Conservation (phyloP, 768 basidiomycete genomes). For the Mycena crocata region DNA sequence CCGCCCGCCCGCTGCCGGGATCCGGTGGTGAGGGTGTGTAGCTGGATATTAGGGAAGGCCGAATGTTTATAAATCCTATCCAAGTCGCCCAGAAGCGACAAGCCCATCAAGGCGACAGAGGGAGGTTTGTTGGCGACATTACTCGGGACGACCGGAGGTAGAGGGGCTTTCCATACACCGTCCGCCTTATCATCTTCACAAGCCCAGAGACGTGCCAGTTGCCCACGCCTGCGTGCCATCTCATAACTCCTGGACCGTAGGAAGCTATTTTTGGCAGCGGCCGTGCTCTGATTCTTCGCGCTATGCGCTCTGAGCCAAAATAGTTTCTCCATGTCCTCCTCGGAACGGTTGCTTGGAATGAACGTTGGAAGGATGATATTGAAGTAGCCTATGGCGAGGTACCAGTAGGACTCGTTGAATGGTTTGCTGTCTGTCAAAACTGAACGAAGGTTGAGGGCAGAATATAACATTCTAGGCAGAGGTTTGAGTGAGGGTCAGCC, state of each 20-base stretch:
- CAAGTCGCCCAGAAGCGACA: slow-evolving; percentile 86
- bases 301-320: slow-evolving; percentile 83
- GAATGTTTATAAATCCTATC: slow-evolving; percentile 84
- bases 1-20: slow-evolving; percentile 83
- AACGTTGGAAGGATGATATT: slow-evolving; percentile 85
- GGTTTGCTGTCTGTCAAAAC: slow-evolving; percentile 58
- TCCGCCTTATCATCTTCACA: slow-evolving; percentile 79
- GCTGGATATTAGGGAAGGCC: slow-evolving; percentile 63
- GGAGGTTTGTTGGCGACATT: slow-evolving; percentile 46
- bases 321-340: slow-evolving; percentile 49
- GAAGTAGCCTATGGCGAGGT: slow-evolving; percentile 84
- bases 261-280: slow-evolving; percentile 73
- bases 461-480: slow-evolving; percentile 79
- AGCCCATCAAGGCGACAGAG: slow-evolving; percentile 74
- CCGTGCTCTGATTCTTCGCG: slow-evolving; percentile 75
- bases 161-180: slow-evolving; percentile 53
- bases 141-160: slow-evolving; percentile 24
- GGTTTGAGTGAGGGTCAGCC: not conserved
- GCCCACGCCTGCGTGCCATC: slow-evolving; percentile 74
- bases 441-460: slow-evolving; percentile 83
- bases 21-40: slow-evolving; percentile 86
- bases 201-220: slow-evolving; percentile 73
- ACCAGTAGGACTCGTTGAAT: slow-evolving; percentile 76
- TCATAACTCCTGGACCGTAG: slow-evolving; percentile 69
- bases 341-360: slow-evolving; percentile 55